Evolutionary conservation across 352 stramenopile species (phyloP).

Genomic region (Lagenidium sp.): DNA sequence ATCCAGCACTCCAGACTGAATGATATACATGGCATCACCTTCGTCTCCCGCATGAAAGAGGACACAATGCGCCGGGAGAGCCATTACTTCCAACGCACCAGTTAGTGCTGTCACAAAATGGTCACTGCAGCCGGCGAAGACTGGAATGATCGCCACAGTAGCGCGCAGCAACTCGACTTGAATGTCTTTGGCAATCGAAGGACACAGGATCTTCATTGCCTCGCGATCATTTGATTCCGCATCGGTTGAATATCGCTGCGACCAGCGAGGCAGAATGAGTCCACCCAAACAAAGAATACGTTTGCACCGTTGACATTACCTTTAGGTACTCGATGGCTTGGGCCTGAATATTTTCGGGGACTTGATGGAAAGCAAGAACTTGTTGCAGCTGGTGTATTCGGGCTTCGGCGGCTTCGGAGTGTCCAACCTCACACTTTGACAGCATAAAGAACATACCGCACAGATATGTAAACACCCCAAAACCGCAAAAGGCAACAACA

Average conservation of each 20-base stretch:
- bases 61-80: slow-evolving; percentile 25
- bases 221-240: slow-evolving; percentile 35
- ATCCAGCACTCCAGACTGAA: slow-evolving; percentile 26
- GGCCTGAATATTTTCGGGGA: slow-evolving; percentile 22
- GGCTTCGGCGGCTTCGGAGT: slow-evolving; percentile 29
- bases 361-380: slow-evolving; percentile 37
- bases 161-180: slow-evolving; percentile 33
- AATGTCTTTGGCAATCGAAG: slow-evolving; percentile 42
- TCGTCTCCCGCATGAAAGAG: slow-evolving; percentile 26
- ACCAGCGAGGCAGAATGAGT: neutral
- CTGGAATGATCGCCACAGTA: slow-evolving; percentile 24
- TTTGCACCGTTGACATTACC: too few species aligned
- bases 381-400: slow-evolving; percentile 52
- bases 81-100: slow-evolving; percentile 30
- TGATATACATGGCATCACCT: slow-evolving; percentile 46
- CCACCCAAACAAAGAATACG: neutral
- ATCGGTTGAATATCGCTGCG: slow-evolving; percentile 30
- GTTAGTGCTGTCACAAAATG: slow-evolving; percentile 34
- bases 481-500: slow-evolving; percentile 33
- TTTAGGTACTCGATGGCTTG: slow-evolving; percentile 36
- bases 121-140: slow-evolving; percentile 29
- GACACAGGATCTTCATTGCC: slow-evolving; percentile 28
- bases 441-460: slow-evolving; percentile 60
- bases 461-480: slow-evolving; percentile 48
- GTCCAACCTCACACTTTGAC: slow-evolving; percentile 46